Percentiles rank a stretch among this genome's conserved stretches.
These are phyloP conservation scores for Perkinsus olseni DNA, from an alignment of 169 alveolate species.

Conservation along the genomic window DNA sequence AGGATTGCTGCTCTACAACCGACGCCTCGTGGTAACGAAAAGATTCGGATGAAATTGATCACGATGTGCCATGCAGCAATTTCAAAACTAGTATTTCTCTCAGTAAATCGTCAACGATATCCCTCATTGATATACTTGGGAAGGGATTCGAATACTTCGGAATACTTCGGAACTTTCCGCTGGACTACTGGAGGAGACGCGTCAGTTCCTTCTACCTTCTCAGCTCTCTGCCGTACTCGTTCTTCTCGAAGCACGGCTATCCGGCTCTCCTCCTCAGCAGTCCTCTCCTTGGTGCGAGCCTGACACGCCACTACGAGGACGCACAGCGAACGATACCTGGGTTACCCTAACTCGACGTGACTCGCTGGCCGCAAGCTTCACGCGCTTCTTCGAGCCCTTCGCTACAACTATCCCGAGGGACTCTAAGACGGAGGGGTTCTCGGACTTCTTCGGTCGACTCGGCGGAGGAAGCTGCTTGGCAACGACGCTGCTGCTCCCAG, in stretches of 20 bases:
- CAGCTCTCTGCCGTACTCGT: background rate
- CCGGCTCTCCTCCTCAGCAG: background rate
- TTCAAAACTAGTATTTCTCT: no score
- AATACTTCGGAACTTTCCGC: background rate
- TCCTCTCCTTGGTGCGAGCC: background rate
- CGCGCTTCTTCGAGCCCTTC: background rate
- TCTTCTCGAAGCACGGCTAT: background rate
- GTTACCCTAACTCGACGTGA: background rate
- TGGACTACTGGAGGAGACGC: no score
- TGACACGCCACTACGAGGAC: background rate
- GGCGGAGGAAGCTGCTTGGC: no score
- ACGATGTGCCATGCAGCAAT: no score
- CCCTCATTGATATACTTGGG: no score
- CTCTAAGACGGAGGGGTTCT: background rate
- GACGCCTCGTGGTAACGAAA: no score
- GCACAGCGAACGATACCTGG: background rate
- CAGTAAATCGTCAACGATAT: no score
- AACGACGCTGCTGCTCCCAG: background rate
- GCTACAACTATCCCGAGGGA: background rate
- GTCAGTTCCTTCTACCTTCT: background rate
- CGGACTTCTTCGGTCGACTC: background rate
- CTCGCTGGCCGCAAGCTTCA: background rate
- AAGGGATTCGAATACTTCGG: no score
- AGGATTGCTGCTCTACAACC: no score
- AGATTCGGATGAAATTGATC: no score